phyloP scores from a whole-genome alignment of 129 eudicot species.

The Flaveria brownii region DNA sequence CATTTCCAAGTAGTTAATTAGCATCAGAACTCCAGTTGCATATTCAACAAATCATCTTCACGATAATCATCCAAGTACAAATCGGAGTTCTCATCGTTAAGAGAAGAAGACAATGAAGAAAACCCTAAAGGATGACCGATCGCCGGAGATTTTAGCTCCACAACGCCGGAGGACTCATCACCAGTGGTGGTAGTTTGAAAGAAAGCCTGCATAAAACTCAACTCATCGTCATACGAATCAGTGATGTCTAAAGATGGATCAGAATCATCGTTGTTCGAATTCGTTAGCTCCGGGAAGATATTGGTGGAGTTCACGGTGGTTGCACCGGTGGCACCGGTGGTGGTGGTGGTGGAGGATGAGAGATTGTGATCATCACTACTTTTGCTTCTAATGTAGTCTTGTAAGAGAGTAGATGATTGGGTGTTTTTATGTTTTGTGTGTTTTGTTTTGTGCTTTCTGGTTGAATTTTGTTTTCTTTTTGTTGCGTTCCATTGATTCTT shows the following conservation, averaged over 20 bases:
- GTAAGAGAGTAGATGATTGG: slow-evolving; percentile 38
- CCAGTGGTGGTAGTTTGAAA: slow-evolving; percentile 28
- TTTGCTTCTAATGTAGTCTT: slow-evolving; percentile 53
- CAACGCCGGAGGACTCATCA: slow-evolving; percentile 11
- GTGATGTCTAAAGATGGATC: slow-evolving; percentile 44
- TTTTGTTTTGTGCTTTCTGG: slow-evolving; percentile 43
- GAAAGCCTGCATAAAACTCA: slow-evolving; percentile 48
- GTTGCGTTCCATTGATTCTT: slow-evolving; percentile 89
- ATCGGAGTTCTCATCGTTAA: slow-evolving; percentile 20
- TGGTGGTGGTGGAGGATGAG: slow-evolving; percentile 17
- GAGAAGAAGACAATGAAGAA: slow-evolving; percentile 12
- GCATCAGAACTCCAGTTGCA: slow-evolving; percentile 4
- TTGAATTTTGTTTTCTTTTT: slow-evolving; percentile 59
- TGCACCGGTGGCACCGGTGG: background rate
- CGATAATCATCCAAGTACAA: slow-evolving; percentile 19
- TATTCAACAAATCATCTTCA: slow-evolving; percentile 21
- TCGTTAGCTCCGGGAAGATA: slow-evolving; percentile 18
- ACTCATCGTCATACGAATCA: slow-evolving; percentile 46
- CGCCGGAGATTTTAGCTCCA: slow-evolving; percentile 3
- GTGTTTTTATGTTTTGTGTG: slow-evolving; percentile 19
- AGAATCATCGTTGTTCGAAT: slow-evolving; percentile 25
- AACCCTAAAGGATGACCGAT: background rate
- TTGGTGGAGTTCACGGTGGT: slow-evolving; percentile 1
- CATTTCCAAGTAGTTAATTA: background rate
- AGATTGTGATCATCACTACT: slow-evolving; percentile 23